phyloP scores from a whole-genome alignment of 140 eudicot genomes.

The Flaveria floridana region DNA sequence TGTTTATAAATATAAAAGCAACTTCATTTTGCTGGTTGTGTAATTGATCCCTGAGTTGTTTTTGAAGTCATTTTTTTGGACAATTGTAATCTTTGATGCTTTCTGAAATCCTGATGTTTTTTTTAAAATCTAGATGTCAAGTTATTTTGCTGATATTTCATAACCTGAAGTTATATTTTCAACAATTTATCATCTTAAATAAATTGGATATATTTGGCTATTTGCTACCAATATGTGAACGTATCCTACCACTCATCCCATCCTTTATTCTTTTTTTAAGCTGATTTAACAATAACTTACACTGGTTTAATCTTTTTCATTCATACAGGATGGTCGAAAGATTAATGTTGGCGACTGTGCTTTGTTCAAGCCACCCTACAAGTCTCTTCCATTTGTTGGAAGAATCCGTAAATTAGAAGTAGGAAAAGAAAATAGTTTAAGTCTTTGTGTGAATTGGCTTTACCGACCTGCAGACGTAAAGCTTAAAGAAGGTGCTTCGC shows the following conservation, averaged over 20 bases:
- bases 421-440: constrained; percentile 48
- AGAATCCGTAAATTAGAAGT: constrained; percentile 53
- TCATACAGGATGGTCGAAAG: constrained; percentile 81
- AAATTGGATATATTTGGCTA: neutral
- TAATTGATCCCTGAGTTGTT: constrained; percentile 13
- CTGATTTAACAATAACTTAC: neutral
- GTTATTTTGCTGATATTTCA: constrained; percentile 3
- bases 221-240: constrained; percentile 10
- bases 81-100: neutral
- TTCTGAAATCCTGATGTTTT: neutral
- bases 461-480: constrained; percentile 78
- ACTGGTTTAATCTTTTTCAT: constrained; percentile 2
- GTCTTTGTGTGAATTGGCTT: constrained; percentile 71
- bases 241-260: neutral
- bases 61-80: neutral
- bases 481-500: constrained; percentile 56
- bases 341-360: constrained; percentile 89
- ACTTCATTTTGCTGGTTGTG: constrained; percentile 6
- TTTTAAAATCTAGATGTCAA: neutral
- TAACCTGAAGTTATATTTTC: neutral
- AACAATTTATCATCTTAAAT: neutral
- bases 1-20: neutral
- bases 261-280: neutral
- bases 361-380: constrained; percentile 64
- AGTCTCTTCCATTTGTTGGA: constrained; percentile 78